A percentile compares a stretch with the other conserved stretches of the same genome.
Evolutionary conservation across 148 eudicot species (phyloP).

Genomic region (Fagopyrum esculentum): DNA sequence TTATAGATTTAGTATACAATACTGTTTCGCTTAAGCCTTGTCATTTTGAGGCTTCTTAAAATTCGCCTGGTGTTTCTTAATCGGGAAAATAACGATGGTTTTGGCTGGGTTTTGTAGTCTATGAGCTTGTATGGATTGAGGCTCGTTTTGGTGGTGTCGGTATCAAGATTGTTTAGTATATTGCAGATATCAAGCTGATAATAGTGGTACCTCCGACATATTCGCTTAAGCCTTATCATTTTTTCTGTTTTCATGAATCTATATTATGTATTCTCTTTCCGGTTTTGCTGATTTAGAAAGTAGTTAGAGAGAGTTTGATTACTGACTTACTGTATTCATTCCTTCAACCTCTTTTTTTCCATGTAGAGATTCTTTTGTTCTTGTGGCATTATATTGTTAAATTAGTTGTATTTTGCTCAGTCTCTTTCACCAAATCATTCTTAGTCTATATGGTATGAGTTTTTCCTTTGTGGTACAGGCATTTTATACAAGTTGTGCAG

Average conservation of each 20-base stretch:
- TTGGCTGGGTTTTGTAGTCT: neutral
- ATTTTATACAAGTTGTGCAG: conserved; percentile 3
- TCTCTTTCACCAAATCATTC: neutral
- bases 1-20: neutral
- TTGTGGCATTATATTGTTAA: neutral
- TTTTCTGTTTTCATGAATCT: neutral
- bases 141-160: no score
- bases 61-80: neutral
- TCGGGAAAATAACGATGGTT: neutral
- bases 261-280: neutral
- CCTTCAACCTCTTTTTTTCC: no score
- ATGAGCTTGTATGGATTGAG: no score
- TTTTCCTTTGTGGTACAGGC: conserved; percentile 17
- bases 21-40: no score
- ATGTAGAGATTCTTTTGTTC: no score
- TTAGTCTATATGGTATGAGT: neutral
- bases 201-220: no score
- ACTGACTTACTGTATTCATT: neutral
- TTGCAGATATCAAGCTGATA: no score
- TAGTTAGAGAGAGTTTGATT: neutral
- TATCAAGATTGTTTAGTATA: no score
- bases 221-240: no score
- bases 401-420: neutral
- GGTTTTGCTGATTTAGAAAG: conserved; percentile 1
- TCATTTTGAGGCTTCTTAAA: neutral